Evolutionary conservation across 768 basidiomycete genomes (phyloP), one percentile per base, ranked within the genome.

Genomic region (Filobasidium floriforme): DNA sequence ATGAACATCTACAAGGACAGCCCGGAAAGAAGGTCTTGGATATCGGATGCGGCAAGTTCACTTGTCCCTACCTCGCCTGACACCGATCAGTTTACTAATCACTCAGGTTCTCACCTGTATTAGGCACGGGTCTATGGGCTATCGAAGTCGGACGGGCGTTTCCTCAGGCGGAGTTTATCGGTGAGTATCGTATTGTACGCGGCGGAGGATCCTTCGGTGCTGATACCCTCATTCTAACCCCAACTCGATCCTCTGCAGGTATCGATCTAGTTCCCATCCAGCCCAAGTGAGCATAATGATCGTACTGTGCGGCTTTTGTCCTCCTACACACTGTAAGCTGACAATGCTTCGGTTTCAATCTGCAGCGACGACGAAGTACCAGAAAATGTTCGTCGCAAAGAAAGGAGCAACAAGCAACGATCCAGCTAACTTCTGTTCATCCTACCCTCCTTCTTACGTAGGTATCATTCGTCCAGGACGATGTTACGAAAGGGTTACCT

Each of bases 111-210:
- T 51, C 6, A 12, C 4, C 24, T 3, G 19, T 24, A 4, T 1
- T 24, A 57, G 54, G 54, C 6, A 57, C 54, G 18, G 54, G 54
- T 57, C 54, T 57, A 57, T 57, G 54, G 54, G 24, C 54, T 15
- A 57, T 57, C 22, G 54, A 57, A 28, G 54, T 57, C 7, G 54
- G 22, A 15, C 22, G 29, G 26, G 54, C 15, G 4, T 57, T 24
- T n/a, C 54, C 54, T 14, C 22, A 57, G 24, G 24, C 14, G 7
- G 54, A 57, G 24, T 57, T 57, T 15, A 26, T 57, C 7, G 54
- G n/a, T n/a, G n/a, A n/a, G n/a, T n/a, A n/a, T n/a, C n/a, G n/a
- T n/a, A n/a, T n/a, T n/a, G n/a, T n/a, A n/a, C n/a, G n/a, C n/a
- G n/a, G n/a, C n/a, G n/a, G n/a, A n/a, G n/a, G n/a, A n/a, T n/a